Percentiles rank a stretch among this genome's conserved stretches.
Evolutionary conservation across 768 basidiomycete genomes (phyloP).

Genomic region (Tylopilus felleus): DNA sequence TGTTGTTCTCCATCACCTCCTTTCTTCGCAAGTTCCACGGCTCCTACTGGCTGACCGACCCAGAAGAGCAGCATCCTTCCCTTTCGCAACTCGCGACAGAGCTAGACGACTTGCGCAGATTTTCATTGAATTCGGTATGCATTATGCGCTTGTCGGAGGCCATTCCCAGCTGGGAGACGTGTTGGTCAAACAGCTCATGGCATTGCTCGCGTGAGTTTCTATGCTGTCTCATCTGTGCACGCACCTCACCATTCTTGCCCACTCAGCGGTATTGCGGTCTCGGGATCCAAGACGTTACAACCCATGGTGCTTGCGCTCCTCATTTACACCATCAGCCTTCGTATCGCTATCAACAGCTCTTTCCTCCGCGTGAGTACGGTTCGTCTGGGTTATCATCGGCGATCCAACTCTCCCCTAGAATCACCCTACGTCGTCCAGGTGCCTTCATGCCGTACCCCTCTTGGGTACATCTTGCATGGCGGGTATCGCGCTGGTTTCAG

Average conservation of each 20-base stretch:
- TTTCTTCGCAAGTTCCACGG: neutral
- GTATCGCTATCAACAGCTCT: conserved; percentile 5
- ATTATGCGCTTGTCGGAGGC: neutral
- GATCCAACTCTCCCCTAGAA: neutral
- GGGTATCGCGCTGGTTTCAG: neutral
- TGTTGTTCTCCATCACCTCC: too few relatives aligned
- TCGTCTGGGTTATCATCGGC: neutral
- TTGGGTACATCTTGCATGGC: neutral
- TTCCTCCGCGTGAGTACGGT: conserved; percentile 1
- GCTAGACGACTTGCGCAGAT: neutral
- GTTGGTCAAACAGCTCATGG: neutral
- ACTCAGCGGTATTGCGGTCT: neutral
- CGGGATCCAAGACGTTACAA: conserved; percentile 2
- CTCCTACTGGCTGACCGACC: neutral
- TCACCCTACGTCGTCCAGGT: neutral
- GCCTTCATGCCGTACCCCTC: neutral
- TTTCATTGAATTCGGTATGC: neutral
- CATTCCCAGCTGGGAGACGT: neutral
- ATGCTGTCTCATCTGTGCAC: too few relatives aligned
- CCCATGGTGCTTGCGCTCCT: conserved; percentile 12
- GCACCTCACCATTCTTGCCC: neutral
- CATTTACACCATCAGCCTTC: conserved; percentile 18
- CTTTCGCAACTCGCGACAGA: neutral
- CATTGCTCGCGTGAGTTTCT: neutral
- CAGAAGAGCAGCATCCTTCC: neutral